These are phyloP conservation scores for Diaporthe sp. DNA, from an alignment of 2,329 filamentous ascomycete species.

Conservation along the genomic window DNA sequence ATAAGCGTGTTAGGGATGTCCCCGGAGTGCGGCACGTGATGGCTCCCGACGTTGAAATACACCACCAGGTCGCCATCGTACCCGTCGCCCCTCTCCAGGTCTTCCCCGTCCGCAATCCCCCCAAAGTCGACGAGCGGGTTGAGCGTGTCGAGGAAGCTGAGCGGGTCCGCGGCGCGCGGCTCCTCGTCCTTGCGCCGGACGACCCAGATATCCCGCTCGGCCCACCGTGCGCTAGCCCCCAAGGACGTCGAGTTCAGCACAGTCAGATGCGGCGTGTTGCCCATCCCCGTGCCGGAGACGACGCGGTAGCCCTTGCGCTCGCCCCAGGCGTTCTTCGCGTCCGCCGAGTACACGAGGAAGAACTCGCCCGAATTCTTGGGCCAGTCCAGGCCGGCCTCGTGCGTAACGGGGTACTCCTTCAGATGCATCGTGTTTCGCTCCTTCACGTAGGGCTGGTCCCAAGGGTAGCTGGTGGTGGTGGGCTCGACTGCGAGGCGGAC, in stretches of 20 bases:
- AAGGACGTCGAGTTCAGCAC: constrained; percentile 51
- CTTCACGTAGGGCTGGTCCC: constrained; percentile 38
- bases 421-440: constrained; percentile 42
- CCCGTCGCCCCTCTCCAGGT: constrained; percentile 46
- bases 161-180: constrained; percentile 52
- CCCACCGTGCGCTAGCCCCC: constrained; percentile 45
- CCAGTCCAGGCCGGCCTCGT: constrained; percentile 38
- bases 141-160: constrained; percentile 52
- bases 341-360: constrained; percentile 52
- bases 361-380: constrained; percentile 56
- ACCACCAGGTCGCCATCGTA: constrained; percentile 48
- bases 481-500: constrained; percentile 51
- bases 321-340: constrained; percentile 56
- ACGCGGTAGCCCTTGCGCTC: constrained; percentile 58
- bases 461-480: constrained; percentile 44
- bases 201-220: constrained; percentile 53
- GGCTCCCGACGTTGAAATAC: constrained; percentile 60
- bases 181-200: constrained; percentile 61
- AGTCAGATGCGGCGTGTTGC: constrained; percentile 43
- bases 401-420: constrained; percentile 30
- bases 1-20: constrained; percentile 61
- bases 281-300: constrained; percentile 49
- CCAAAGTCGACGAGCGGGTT: constrained; percentile 57
- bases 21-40: constrained; percentile 57
- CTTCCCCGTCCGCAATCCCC: constrained; percentile 53